Evolutionary conservation across 2,329 filamentous ascomycete species (phyloP).

Genomic region (Cyclaneusma minus): DNA sequence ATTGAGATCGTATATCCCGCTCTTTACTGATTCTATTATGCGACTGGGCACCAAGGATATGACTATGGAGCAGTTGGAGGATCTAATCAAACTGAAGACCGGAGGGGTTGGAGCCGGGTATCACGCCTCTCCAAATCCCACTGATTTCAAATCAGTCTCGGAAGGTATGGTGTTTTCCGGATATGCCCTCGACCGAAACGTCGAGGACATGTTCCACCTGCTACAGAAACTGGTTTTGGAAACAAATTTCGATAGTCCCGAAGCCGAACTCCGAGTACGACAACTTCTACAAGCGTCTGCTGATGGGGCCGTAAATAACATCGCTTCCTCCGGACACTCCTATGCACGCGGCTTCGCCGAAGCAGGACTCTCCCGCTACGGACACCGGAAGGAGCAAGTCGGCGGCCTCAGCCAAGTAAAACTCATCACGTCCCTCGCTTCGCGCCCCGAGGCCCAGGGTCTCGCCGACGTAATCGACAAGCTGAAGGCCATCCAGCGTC

Average conservation of each 20-base stretch:
- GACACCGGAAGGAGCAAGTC: slow-evolving; percentile 68
- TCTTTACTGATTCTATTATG: slow-evolving; percentile 89
- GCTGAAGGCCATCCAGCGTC: slow-evolving; percentile 68
- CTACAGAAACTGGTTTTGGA: slow-evolving; percentile 67
- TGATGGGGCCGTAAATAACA: slow-evolving; percentile 79
- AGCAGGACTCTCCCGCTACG: slow-evolving; percentile 57
- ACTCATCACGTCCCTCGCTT: slow-evolving; percentile 64
- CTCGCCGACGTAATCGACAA: slow-evolving; percentile 65
- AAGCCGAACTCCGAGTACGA: slow-evolving; percentile 67
- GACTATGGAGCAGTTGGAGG: slow-evolving; percentile 89
- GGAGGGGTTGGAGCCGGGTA: slow-evolving; percentile 79
- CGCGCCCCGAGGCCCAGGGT: slow-evolving; percentile 51
- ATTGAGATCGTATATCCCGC: slow-evolving; percentile 65
- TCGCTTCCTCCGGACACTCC: slow-evolving; percentile 78
- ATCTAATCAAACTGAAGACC: slow-evolving; percentile 90
- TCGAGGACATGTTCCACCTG: slow-evolving; percentile 81
- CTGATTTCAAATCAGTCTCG: slow-evolving; percentile 50
- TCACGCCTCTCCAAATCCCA: slow-evolving; percentile 65
- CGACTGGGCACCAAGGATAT: slow-evolving; percentile 76
- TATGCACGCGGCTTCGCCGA: slow-evolving; percentile 78
- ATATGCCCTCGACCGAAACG: slow-evolving; percentile 77
- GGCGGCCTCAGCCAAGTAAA: slow-evolving; percentile 82
- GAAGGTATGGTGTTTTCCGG: slow-evolving; percentile 79
- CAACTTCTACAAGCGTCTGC: slow-evolving; percentile 77
- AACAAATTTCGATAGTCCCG: slow-evolving; percentile 75